Evolutionary conservation across 192 early-diverging fungal genomes (phyloP), one percentile per base, ranked within the genome.

Genomic region (Helicostylum pulchrum): DNA sequence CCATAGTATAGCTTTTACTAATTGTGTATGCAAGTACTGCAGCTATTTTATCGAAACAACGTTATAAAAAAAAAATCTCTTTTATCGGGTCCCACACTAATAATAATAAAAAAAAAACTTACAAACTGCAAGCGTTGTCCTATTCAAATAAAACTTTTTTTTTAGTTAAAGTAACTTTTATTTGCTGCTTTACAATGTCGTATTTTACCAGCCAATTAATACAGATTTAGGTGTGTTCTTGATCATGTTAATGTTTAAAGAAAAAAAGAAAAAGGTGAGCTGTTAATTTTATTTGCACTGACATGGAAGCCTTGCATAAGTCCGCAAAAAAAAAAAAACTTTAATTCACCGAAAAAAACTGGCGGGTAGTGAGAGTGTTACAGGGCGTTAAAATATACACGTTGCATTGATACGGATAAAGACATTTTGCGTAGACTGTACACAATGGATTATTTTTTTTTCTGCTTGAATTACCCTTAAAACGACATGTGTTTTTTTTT

Each of bases 221-320:
- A 59, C 57, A 44, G 57, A 43, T 59, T 45, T 59, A 45, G 57
- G 57, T 30, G 57, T 59, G 21, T 59, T 59, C 42, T 59, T 59
- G 32, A 59, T 59, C 12, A 20, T 59, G 21, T 19, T 0, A 31
- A 31, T 31, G 10, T 39, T 26, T 26, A 26, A 26, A 48, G n/a
- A 17, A 48, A 9, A 48, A 14, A 48, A 48, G 5, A 39, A 39
- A 9, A 10, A 39, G 9, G 36, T 39, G 36, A 39, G 36, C 36
- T 39, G 36, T 3, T 39, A 39, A 9, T 39, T 39, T 10, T 39
- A 6, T 39, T 10, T 39, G 5, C 36, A 9, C 7, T 39, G 36
- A 39, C 36, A 39, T 39, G 36, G 36, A 39, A 39, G 36, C 36
- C 26, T 9, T 39, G 36, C 36, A 39, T 39, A 9, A 39, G 7